phyloP scores from a whole-genome alignment of 1,284 basidiomycete species.

The Cryptococcus sp. region DNA sequence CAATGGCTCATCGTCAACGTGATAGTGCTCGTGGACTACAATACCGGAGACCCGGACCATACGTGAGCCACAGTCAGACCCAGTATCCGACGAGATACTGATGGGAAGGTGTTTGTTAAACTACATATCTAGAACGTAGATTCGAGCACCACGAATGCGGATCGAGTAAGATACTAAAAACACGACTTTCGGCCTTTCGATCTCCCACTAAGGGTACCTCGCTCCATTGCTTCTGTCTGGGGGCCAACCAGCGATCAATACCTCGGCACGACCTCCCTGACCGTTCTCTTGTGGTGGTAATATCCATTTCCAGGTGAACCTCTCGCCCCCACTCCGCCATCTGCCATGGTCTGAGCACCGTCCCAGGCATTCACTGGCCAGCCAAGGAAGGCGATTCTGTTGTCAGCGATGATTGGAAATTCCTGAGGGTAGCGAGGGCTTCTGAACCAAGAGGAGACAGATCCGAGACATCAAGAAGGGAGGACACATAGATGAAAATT shows the following conservation, averaged over 20 bases:
- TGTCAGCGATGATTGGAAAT: neutral
- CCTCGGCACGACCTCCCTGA: slow-evolving; percentile 36
- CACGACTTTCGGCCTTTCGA: too few species aligned
- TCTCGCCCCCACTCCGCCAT: slow-evolving; percentile 20
- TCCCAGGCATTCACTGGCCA: slow-evolving; percentile 44
- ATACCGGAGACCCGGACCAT: too few species aligned
- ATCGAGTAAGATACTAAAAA: too few species aligned
- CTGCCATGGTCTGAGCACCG: slow-evolving; percentile 18
- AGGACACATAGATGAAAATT: neutral
- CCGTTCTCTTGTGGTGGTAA: slow-evolving; percentile 45
- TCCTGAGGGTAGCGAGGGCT: neutral
- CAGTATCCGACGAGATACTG: too few species aligned
- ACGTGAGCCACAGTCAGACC: too few species aligned
- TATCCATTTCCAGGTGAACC: slow-evolving; percentile 38
- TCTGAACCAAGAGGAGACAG: neutral
- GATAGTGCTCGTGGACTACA: too few species aligned
- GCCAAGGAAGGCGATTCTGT: slow-evolving; percentile 28
- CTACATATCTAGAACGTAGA: too few species aligned
- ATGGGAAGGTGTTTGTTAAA: too few species aligned
- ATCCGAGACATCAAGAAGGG: neutral
- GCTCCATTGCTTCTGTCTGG: too few species aligned
- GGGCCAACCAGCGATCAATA: slow-evolving; percentile 7
- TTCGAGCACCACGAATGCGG: too few species aligned
- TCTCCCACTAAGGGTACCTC: too few species aligned
- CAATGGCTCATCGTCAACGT: too few species aligned